Percentiles rank a stretch among this genome's conserved stretches.
phyloP scores from a whole-genome alignment of 441 rosid genomes.

The Syzygium syzygioides region DNA sequence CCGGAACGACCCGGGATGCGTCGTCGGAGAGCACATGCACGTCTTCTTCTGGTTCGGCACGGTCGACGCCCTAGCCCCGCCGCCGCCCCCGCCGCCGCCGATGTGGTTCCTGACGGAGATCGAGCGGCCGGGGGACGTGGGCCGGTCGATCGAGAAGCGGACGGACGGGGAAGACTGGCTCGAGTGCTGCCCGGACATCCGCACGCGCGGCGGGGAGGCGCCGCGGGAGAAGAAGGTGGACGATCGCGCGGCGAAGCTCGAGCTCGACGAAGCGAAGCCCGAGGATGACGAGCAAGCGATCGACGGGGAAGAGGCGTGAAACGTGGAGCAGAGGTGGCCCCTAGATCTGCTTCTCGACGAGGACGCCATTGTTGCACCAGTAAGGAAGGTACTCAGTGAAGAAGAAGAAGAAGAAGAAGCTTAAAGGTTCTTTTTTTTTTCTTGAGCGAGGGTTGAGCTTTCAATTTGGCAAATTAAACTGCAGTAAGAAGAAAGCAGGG shows the following conservation, averaged over 20 bases:
- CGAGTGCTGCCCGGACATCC: slow-evolving; percentile 4
- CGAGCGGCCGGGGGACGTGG: slow-evolving; percentile 30
- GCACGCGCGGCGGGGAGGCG: slow-evolving; percentile 27
- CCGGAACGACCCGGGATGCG: slow-evolving; percentile 42
- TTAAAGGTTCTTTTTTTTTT: neutral
- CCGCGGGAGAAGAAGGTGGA: slow-evolving; percentile 22
- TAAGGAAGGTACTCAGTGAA: neutral
- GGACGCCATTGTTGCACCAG: neutral
- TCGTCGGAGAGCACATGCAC: slow-evolving; percentile 38
- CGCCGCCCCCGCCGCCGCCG: neutral
- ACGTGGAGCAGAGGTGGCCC: neutral
- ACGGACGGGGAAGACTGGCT: slow-evolving; percentile 17
- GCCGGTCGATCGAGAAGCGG: slow-evolving; percentile 24
- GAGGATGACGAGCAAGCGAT: slow-evolving; percentile 10
- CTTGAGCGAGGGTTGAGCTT: neutral
- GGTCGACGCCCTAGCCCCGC: neutral
- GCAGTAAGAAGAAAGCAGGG: rapidly evolving
- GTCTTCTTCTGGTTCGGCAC: slow-evolving; percentile 15
- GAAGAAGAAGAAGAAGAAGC: neutral
- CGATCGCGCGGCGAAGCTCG: slow-evolving; percentile 12
- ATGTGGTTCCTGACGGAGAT: slow-evolving; percentile 11
- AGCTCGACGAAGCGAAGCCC: slow-evolving; percentile 11
- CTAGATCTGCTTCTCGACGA: slow-evolving; percentile 18
- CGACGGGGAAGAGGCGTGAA: neutral
- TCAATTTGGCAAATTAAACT: neutral